A percentile compares a stretch with the other conserved stretches of the same genome.
phyloP scores from a whole-genome alignment of 352 stramenopile genomes.

The Globisporangium cylindrosporum region DNA sequence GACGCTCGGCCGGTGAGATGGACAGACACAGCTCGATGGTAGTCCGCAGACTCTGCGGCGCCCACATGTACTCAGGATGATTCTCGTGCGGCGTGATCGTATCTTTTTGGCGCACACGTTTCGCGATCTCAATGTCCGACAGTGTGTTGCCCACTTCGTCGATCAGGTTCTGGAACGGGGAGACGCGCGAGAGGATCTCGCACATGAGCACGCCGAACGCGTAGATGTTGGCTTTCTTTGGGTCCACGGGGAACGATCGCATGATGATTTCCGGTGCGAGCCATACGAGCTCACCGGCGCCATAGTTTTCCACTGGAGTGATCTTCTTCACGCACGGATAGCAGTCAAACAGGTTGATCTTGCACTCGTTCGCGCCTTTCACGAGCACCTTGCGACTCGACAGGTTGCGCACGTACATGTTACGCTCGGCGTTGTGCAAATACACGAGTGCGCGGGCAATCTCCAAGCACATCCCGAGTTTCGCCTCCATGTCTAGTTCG shows the following conservation, averaged over 20 bases:
- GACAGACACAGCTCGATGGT: constrained; percentile 52
- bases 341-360: constrained; percentile 61
- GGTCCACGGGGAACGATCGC: constrained; percentile 41
- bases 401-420: constrained; percentile 44
- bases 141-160: constrained; percentile 50
- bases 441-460: constrained; percentile 59
- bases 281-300: constrained; percentile 50
- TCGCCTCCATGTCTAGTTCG: constrained; percentile 48
- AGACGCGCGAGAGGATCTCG: constrained; percentile 52
- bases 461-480: constrained; percentile 68
- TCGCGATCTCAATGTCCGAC: constrained; percentile 45
- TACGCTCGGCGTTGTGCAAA: constrained; percentile 50
- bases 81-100: constrained; percentile 44
- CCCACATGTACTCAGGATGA: constrained; percentile 34
- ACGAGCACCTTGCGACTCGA: constrained; percentile 63
- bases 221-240: constrained; percentile 57
- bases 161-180: constrained; percentile 46
- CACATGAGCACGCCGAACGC: constrained; percentile 59
- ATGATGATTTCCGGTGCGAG: constrained; percentile 53
- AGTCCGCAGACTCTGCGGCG: constrained; percentile 35
- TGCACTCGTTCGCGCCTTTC: constrained; percentile 41
- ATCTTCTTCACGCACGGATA: constrained; percentile 37
- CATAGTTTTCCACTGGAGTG: constrained; percentile 25
- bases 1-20: constrained; percentile 44
- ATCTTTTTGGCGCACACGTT: constrained; percentile 34